phyloP scores from a whole-genome alignment of 192 early-diverging fungal genomes.

The Coemansia sp. region DNA sequence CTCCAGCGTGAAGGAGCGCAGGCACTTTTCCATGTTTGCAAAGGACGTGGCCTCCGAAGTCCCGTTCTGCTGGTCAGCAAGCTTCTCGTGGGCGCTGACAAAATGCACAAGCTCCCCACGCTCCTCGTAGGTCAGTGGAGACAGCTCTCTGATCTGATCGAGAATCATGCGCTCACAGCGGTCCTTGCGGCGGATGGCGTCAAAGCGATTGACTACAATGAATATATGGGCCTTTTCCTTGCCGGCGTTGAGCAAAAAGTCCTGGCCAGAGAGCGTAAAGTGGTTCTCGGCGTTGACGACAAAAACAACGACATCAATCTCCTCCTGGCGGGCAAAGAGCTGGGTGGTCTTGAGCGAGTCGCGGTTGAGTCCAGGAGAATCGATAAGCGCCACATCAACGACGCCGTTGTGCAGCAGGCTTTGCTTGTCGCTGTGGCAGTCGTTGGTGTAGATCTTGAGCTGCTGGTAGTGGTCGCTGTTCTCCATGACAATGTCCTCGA shows the following conservation, averaged over 20 bases:
- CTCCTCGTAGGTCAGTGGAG: constrained; percentile 88
- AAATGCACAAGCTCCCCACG: constrained; percentile 95
- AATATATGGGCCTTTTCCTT: constrained; percentile 99
- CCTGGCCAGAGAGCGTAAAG: constrained; percentile 95
- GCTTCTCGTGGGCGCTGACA: constrained; percentile 71
- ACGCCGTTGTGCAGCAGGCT: constrained; percentile 93
- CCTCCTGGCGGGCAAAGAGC: constrained; percentile 96
- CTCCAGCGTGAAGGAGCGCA: constrained; percentile 92
- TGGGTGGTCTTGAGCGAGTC: constrained; percentile 98
- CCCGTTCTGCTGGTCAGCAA: constrained; percentile 38
- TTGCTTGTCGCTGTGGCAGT: constrained; percentile 53
- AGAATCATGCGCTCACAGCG: constrained; percentile 92
- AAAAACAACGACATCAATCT: constrained; percentile 99
- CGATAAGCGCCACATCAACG: constrained; percentile 95
- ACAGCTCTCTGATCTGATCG: constrained; percentile 95
- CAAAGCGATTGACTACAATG: constrained; percentile 97
- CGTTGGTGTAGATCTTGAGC: constrained; percentile 87
- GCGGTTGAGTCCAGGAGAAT: constrained; percentile 97
- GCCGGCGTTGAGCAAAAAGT: constrained; percentile 94
- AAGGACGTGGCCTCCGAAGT: constrained; percentile 61
- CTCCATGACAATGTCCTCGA: constrained; percentile 84
- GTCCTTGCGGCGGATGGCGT: constrained; percentile 92
- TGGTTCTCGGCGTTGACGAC: constrained; percentile 99
- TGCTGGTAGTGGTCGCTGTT: constrained; percentile 79
- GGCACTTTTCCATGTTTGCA: constrained; percentile 76